Base-by-base conservation (phyloP, 495 filamentous ascomycete genomes). In the Aspergillus heteromorphus region DNA sequence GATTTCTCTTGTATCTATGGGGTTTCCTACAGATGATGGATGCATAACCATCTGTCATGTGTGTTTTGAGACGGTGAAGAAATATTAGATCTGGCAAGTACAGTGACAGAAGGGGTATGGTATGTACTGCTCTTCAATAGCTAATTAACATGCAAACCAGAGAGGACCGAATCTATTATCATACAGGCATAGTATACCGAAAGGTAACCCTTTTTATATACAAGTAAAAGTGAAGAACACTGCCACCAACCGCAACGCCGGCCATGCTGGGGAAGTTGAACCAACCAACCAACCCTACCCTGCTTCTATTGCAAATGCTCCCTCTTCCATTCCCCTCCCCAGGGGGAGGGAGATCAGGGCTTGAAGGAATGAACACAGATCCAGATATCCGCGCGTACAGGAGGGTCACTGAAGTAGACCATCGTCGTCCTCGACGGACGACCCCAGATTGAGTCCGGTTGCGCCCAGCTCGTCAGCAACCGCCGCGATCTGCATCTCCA, bases 381-480 rank as follows among this genome's bases (percentile, higher is more conserved):
- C n/a, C 23, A 27, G 7, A 27, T 27, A 41, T 19, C 6, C n/a
- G 5, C 40, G 19, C 10, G 7, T 1, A 2, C 5, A 16, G 13
- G 18, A 43, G 10, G 18, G 13, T 40, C 16, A 48, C 18, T 19
- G 8, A 23, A 72, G 58, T 53, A 70, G 63, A 56, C 62, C 65
- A 56, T 61, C 65, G 48, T 67, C 66, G 41, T 66, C 63, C 14
- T 68, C 65, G 0, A 70, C 36, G 16, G 66, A 57, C 27, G 60
- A 56, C 2, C 67, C 72, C 19, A 77, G 55, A 42, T 69, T 55
- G 27, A 76, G 56, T 6, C 60, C 67, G 9, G 51, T 42, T 14
- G 80, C 74, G 6, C 78, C 76, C 83, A 87, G 85, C 53, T 84
- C 79, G 43, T 53, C 49, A 14, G 81, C 80, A 18, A 78, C 79